A percentile compares a stretch with the other conserved stretches of the same genome.
Evolutionary conservation across 1,284 basidiomycete species (phyloP).

Genomic region (Puccinia triticina): DNA sequence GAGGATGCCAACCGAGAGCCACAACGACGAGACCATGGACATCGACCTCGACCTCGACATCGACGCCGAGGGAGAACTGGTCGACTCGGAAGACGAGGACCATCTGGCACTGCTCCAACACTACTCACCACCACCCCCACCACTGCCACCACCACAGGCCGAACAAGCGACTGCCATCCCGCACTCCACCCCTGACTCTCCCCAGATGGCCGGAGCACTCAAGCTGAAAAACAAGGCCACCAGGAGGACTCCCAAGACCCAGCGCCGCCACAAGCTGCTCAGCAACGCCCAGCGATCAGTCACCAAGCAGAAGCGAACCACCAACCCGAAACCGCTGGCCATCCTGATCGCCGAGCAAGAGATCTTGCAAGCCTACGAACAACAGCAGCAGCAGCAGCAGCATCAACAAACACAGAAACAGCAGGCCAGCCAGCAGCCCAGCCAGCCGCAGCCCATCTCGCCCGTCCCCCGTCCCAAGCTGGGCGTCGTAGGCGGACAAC

Average conservation of each 20-base stretch:
- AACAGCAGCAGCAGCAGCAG: background rate
- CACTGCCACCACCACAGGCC: background rate
- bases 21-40: background rate
- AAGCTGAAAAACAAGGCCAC: too few relatives aligned
- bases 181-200: too few relatives aligned
- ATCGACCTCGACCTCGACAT: background rate
- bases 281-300: background rate
- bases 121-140: background rate
- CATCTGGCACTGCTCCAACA: background rate
- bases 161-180: too few relatives aligned
- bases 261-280: background rate
- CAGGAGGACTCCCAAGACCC: background rate
- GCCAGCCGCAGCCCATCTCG: background rate
- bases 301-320: background rate
- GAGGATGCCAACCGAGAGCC: too few relatives aligned
- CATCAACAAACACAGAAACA: background rate
- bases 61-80: conserved; percentile 4
- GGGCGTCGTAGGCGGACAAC: conserved; percentile 25
- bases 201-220: too few relatives aligned
- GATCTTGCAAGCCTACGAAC: background rate
- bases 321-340: background rate
- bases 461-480: conserved; percentile 24
- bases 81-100: background rate
- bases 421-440: background rate
- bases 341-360: background rate